Conservation (phyloP, 306 rosid species). For the Urtica urens region DNA sequence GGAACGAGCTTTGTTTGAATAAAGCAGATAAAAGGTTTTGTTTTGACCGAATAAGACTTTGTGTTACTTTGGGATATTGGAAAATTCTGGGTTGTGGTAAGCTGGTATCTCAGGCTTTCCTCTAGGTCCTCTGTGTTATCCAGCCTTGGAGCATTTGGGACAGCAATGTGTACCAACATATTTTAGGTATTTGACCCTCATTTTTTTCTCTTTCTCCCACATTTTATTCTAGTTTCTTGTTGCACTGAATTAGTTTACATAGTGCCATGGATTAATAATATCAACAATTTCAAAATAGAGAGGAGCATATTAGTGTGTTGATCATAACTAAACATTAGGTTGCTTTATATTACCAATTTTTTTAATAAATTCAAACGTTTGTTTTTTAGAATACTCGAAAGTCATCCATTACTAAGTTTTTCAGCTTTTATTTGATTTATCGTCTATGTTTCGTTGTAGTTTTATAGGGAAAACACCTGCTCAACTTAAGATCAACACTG, state of each 20-base stretch:
- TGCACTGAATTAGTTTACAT: too few species aligned
- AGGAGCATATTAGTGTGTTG: too few species aligned
- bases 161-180: constrained; percentile 52
- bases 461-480: constrained; percentile 46
- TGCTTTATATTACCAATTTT: too few species aligned
- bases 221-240: neutral
- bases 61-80: constrained; percentile 15
- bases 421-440: too few species aligned
- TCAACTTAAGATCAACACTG: constrained; percentile 38
- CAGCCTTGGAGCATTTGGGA: constrained; percentile 86
- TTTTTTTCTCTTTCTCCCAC: neutral
- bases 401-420: too few species aligned
- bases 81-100: constrained; percentile 25
- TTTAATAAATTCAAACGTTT: too few species aligned
- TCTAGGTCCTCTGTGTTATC: constrained; percentile 74
- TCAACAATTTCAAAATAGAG: too few species aligned
- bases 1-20: constrained; percentile 54
- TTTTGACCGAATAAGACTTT: constrained; percentile 16
- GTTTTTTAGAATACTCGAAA: too few species aligned
- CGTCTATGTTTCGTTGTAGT: constrained; percentile 27
- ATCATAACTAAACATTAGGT: too few species aligned
- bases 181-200: constrained; percentile 42
- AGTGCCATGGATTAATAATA: too few species aligned
- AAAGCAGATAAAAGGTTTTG: constrained; percentile 49
- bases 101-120: constrained; percentile 56